These are phyloP conservation scores for Trichosporon asahii DNA, from an alignment of 1,284 basidiomycete species.

Conservation along the genomic window DNA sequence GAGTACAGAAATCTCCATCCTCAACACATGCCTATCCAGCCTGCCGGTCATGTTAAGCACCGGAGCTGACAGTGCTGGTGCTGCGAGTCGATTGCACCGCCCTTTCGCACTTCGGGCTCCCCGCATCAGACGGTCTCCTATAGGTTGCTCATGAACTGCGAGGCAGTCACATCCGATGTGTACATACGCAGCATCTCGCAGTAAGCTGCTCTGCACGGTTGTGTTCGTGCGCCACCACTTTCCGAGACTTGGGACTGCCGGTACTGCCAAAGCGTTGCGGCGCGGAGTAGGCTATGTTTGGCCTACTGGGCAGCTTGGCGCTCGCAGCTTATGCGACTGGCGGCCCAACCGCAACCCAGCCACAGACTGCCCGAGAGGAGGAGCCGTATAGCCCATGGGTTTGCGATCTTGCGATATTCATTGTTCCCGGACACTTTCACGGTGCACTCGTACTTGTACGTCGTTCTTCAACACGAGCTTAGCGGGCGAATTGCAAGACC, in stretches of 20 bases:
- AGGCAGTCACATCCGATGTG: neutral
- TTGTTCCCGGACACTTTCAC: too few relatives aligned
- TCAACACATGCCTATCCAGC: too few relatives aligned
- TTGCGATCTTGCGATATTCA: too few relatives aligned
- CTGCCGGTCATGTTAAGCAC: too few relatives aligned
- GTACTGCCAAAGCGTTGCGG: neutral
- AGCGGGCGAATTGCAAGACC: too few relatives aligned
- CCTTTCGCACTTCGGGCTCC: neutral
- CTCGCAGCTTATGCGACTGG: neutral
- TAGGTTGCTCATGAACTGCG: neutral
- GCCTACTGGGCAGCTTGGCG: neutral
- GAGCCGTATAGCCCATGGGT: too few relatives aligned
- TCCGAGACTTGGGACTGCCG: neutral
- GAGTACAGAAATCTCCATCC: neutral
- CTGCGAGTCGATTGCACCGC: neutral
- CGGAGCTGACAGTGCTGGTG: too few relatives aligned
- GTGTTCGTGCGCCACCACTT: neutral
- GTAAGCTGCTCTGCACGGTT: neutral
- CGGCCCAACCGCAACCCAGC: neutral
- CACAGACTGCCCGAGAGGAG: too few relatives aligned
- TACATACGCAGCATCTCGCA: neutral
- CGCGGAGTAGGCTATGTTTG: neutral
- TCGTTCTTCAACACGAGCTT: too few relatives aligned
- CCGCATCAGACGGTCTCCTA: neutral
- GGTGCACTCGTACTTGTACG: too few relatives aligned